These are phyloP conservation scores for Breynia disticha DNA, from an alignment of 441 rosid species.

Conservation along the genomic window DNA sequence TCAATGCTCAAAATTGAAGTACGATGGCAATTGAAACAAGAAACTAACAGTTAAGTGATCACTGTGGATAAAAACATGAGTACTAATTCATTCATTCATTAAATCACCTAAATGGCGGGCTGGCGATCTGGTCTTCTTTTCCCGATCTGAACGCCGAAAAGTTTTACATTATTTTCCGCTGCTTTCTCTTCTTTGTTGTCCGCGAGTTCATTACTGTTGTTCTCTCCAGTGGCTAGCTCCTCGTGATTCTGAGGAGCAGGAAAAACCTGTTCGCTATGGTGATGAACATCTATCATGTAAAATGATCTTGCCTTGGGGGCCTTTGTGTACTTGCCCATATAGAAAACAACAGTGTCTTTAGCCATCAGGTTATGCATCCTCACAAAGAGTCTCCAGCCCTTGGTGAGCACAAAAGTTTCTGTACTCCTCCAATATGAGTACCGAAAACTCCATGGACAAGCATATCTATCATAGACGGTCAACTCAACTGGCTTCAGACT, in stretches of 20 bases:
- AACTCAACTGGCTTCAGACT: slow-evolving; percentile 7
- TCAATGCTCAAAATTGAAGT: too few species aligned
- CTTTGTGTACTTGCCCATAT: slow-evolving; percentile 10
- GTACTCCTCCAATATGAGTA: slow-evolving; percentile 24
- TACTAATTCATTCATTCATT: neutral
- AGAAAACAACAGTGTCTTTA: slow-evolving; percentile 18
- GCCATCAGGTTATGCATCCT: slow-evolving; percentile 19
- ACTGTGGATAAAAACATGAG: neutral
- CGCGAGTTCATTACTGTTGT: neutral
- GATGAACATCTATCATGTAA: slow-evolving; percentile 18
- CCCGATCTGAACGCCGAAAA: slow-evolving; percentile 16
- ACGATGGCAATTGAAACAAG: neutral
- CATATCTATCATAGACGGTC: slow-evolving; percentile 17
- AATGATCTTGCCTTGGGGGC: slow-evolving; percentile 2
- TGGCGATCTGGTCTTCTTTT: slow-evolving; percentile 3
- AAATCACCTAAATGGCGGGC: neutral
- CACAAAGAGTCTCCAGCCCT: slow-evolving; percentile 23
- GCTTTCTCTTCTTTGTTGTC: neutral
- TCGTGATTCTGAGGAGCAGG: neutral
- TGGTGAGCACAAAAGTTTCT: slow-evolving; percentile 16
- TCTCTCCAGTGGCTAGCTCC: neutral
- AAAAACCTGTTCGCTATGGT: neutral
- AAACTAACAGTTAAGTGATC: neutral
- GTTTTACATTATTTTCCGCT: slow-evolving; percentile 6
- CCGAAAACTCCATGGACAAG: slow-evolving; percentile 19